phyloP scores from a whole-genome alignment of 208 protist species.

The Entamoeba invadens region DNA sequence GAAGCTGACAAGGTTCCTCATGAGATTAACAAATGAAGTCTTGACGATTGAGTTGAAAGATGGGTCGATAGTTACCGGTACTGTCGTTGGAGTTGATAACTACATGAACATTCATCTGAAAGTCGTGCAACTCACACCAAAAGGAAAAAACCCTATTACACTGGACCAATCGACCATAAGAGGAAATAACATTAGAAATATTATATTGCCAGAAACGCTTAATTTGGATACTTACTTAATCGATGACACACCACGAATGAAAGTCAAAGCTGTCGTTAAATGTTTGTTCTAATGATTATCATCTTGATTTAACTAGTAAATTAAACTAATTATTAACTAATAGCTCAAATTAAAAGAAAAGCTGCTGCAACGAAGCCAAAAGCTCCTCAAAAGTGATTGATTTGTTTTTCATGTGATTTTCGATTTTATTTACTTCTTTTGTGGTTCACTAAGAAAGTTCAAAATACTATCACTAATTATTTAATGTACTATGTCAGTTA shows the following conservation, averaged over 20 bases:
- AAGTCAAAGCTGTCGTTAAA: not conserved
- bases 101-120: constrained; percentile 17
- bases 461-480: too few species aligned
- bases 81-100: constrained; percentile 26
- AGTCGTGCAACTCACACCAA: not conserved
- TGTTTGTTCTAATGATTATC: too few species aligned
- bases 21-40: constrained; percentile 74
- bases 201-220: constrained; percentile 15
- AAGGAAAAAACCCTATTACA: not conserved
- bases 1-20: not conserved
- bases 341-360: too few species aligned
- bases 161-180: constrained; percentile 2
- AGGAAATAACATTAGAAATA: constrained; percentile 16
- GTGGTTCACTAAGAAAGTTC: too few species aligned
- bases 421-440: too few species aligned
- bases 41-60: constrained; percentile 96
- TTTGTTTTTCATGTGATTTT: too few species aligned
- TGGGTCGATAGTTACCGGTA: constrained; percentile 76
- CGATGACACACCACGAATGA: not conserved
- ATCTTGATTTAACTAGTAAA: too few species aligned
- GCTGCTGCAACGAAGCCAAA: too few species aligned
- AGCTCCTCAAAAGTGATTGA: too few species aligned
- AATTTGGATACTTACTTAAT: constrained; percentile 16
- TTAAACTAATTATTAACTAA: too few species aligned
- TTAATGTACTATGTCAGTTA: too few species aligned